phyloP scores from a whole-genome alignment of 169 alveolate species.

The Plasmodium coatneyi region DNA sequence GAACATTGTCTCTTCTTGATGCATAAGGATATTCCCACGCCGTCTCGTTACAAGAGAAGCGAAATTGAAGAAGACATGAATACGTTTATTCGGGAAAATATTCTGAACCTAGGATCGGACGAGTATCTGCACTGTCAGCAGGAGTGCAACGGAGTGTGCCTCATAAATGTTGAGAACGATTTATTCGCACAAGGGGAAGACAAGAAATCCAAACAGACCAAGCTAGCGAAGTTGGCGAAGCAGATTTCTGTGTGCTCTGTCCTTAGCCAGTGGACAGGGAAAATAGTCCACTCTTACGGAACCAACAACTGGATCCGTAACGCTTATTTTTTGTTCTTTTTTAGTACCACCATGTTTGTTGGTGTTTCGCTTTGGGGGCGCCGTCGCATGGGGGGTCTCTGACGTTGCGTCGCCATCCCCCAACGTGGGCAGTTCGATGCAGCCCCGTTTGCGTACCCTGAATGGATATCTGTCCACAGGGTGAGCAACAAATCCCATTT shows the following conservation, averaged over 20 bases:
- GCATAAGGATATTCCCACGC: slow-evolving; percentile 50
- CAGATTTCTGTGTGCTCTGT: background rate
- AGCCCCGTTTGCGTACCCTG: background rate
- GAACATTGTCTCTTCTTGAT: slow-evolving; percentile 63
- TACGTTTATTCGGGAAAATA: slow-evolving; percentile 42
- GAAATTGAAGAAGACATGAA: slow-evolving; percentile 61
- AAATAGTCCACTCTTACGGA: background rate
- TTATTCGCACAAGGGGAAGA: background rate
- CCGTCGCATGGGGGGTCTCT: background rate
- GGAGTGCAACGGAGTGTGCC: slow-evolving; percentile 16
- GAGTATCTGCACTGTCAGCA: slow-evolving; percentile 4
- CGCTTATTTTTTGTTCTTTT: slow-evolving; percentile 13
- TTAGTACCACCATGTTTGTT: slow-evolving; percentile 43
- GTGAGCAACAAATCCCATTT: background rate
- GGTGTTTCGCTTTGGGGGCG: background rate
- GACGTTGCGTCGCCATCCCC: background rate
- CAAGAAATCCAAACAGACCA: background rate
- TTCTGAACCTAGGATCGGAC: background rate
- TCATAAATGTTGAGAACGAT: slow-evolving; percentile 6
- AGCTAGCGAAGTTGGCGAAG: background rate
- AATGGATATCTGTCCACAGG: background rate
- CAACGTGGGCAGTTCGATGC: background rate
- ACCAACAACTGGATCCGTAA: background rate
- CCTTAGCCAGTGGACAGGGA: background rate
- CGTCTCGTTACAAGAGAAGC: slow-evolving; percentile 25